Conservation (phyloP, 1,139 yeast genomes). For the Schwanniomyces etchellsii region DNA sequence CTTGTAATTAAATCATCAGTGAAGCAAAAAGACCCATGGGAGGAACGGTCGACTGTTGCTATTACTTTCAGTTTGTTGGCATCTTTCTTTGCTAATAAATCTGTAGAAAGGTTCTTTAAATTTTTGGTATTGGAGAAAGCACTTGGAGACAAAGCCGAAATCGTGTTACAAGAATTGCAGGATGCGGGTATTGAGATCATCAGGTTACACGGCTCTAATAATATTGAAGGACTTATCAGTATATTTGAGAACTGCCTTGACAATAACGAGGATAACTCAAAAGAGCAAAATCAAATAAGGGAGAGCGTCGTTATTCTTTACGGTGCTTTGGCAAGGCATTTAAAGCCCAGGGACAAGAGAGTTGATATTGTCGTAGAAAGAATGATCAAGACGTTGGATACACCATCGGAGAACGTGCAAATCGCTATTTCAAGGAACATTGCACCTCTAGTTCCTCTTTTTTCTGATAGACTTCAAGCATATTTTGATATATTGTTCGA, state of each 20-base stretch:
- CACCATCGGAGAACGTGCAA: constrained; percentile 88
- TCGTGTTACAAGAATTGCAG: constrained; percentile 77
- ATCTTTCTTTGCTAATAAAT: constrained; percentile 30
- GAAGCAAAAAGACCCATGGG: constrained; percentile 73
- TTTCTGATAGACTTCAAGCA: constrained; percentile 42
- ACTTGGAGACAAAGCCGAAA: constrained; percentile 65
- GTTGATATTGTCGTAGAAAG: constrained; percentile 61
- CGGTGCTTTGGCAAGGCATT: constrained; percentile 83
- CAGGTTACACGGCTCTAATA: constrained; percentile 53
- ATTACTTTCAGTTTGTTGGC: constrained; percentile 57
- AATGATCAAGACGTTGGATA: constrained; percentile 67
- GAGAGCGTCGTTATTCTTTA: constrained; percentile 82
- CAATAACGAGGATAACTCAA: constrained; percentile 37
- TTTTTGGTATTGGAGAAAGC: constrained; percentile 60
- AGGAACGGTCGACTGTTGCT: constrained; percentile 77
- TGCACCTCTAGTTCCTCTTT: constrained; percentile 69
- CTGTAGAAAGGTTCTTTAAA: constrained; percentile 46
- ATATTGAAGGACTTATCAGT: constrained; percentile 69
- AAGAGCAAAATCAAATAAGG: constrained; percentile 57
- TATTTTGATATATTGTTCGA: constrained; percentile 57
- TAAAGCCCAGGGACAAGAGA: constrained; percentile 59
- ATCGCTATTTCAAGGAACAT: constrained; percentile 80
- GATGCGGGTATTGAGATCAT: constrained; percentile 83
- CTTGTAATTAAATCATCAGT: constrained; percentile 59
- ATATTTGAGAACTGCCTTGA: constrained; percentile 63